These are phyloP conservation scores for Fistulina hepatica DNA, from an alignment of 1,284 basidiomycete genomes.

Conservation along the genomic window DNA sequence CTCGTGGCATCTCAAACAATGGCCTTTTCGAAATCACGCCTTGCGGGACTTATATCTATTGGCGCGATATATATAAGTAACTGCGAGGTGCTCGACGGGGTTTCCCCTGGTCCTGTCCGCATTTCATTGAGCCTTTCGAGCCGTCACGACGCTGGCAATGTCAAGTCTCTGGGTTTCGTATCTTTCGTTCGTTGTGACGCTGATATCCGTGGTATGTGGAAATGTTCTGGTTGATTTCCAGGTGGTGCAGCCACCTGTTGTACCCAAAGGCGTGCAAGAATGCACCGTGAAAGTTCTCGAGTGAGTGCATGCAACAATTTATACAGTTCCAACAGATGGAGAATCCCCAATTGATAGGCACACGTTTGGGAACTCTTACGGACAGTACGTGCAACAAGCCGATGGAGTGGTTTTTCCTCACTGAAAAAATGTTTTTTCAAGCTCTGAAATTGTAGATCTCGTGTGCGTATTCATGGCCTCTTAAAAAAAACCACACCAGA, in stretches of 20 bases:
- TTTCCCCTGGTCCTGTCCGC: too few relatives aligned
- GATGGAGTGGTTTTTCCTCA: not conserved
- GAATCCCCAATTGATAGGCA: slow-evolving; percentile 29
- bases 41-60: too few relatives aligned
- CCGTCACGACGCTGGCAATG: too few relatives aligned
- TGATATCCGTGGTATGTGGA: too few relatives aligned
- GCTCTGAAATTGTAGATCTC: slow-evolving; percentile 55
- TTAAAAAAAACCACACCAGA: too few relatives aligned
- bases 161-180: too few relatives aligned
- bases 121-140: too few relatives aligned
- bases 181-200: too few relatives aligned
- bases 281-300: slow-evolving; percentile 57
- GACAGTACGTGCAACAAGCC: slow-evolving; percentile 33
- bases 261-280: slow-evolving; percentile 45
- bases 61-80: too few relatives aligned
- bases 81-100: too few relatives aligned
- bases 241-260: slow-evolving; percentile 56
- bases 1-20: too few relatives aligned
- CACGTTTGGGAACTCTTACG: slow-evolving; percentile 64
- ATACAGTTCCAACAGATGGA: not conserved
- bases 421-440: slow-evolving; percentile 18
- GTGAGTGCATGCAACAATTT: slow-evolving; percentile 29
- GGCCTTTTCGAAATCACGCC: too few relatives aligned
- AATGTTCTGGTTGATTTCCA: slow-evolving; percentile 58
- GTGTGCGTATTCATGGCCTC: slow-evolving; percentile 39